Base-by-base conservation (phyloP, 139 green algal genomes). In the Chlorella sp. region DNA sequence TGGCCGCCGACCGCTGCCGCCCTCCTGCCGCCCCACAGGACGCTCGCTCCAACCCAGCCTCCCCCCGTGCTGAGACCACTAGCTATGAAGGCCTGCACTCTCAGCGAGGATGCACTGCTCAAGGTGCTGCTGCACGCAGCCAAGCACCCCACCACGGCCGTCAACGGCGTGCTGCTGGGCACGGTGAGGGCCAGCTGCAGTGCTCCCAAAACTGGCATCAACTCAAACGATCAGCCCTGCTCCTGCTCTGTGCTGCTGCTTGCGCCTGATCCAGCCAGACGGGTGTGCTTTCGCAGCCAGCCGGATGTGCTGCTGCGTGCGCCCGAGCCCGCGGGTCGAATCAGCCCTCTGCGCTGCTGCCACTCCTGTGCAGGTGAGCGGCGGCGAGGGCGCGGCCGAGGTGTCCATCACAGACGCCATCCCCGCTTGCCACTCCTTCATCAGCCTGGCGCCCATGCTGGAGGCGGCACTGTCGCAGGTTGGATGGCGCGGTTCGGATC, bases 401-500 rank as follows among this genome's bases (percentile, higher is more conserved):
- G 76, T 94, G 14, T 65, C 85, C 19, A 82, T 95, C 22, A 62
- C 83, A 1, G 84, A 93, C 64, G 93, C 90, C 30, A 41, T 96
- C 7, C 94, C 94, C 13, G 75, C 96, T 24, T 91, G 93, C 80
- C 94, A 97, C 86, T 84, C 43, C 58, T 92, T 86, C 60, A 79
- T 93, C 34, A 88, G 82, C 6, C 74, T 96, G 13, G 87, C 92
- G 6, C 87, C 91, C 2, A 79, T 87, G 22, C 73, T 95, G 6
- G 93, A 96, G 65, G 86, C 85, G 22, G 93, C 92, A 0, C 80
- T 96, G 9, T 43, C 87, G 0, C 92, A 94, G 88, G 90, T 91
- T 36, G 34, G 83, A 5, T 16, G 22, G 51, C 51, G 24, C 13
- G 51, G 16, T n/a, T n/a, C n/a, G n/a, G n/a, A n/a, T n/a, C n/a